Base-by-base conservation (phyloP, 495 filamentous ascomycete genomes). In the Hypoxylon subgilvum region DNA sequence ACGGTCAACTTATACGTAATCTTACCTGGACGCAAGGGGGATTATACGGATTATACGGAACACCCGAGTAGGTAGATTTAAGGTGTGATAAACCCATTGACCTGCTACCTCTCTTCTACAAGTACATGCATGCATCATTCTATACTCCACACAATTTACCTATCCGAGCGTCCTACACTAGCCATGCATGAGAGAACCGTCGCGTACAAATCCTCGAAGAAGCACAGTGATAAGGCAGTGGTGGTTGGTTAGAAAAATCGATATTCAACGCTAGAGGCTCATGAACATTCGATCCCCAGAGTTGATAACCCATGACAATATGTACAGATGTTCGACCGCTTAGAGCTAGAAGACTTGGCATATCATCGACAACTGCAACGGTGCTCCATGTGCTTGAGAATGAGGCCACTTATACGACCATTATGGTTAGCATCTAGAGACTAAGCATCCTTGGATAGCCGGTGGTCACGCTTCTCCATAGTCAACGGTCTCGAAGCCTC, bases 121-220 rank as follows among this genome's bases (percentile, higher is more conserved):
- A n/a, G n/a, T n/a, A 42, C 39, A 44, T 38, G 41, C 25, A 21
- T 63, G 48, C 40, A 63, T 47, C 46, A 44, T 63, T 30, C 25
- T 57, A 53, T 44, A 53, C 53, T 57, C 60, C 53, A 53, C 53
- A 19, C 32, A 25, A 36, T 12, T 54, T 58, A 10, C 60, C 60
- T 49, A 38, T 57, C 52, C 25, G 2, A 28, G 60, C 38, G 23
- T 54, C 25, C 43, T 53, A 43, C 53, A 36, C 48, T 54, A 57
- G 36, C 22, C 42, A 57, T 54, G 60, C 60, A 63, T 18, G 49
- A 57, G 34, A 44, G 19, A 22, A 2, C 42, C 53, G 58, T 63
- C 60, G 58, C 53, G 43, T 43, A 54, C 53, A 43, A 46, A 46
- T 46, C 21, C 22, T 47, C 28, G 6, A 21, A 36, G 36, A 50